A percentile compares a stretch with the other conserved stretches of the same genome.
Conservation (phyloP, 2,329 filamentous ascomycete genomes). For the Phyllosticta ampelicida region DNA sequence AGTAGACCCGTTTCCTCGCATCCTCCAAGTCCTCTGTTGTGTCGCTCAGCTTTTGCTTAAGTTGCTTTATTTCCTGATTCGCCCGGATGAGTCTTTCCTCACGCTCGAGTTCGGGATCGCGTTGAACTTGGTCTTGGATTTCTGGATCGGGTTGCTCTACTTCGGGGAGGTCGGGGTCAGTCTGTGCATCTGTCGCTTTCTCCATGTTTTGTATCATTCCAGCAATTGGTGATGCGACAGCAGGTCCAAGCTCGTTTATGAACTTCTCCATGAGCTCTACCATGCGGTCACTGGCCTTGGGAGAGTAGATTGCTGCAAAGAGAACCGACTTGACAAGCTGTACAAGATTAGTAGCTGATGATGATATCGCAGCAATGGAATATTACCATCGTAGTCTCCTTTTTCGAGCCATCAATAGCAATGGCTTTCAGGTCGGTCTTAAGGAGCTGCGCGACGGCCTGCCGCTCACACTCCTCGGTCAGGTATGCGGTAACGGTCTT, state of each 20-base stretch:
- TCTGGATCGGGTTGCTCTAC: constrained; percentile 7
- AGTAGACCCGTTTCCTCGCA: constrained; percentile 30
- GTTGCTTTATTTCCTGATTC: constrained; percentile 34
- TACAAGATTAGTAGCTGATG: neutral
- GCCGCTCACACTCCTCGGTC: constrained; percentile 34
- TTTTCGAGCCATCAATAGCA: constrained; percentile 32
- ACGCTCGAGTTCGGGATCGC: constrained; percentile 38
- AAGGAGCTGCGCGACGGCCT: constrained; percentile 21
- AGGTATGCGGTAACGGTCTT: constrained; percentile 39
- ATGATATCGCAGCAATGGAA: too few relatives aligned
- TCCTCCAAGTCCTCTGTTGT: constrained; percentile 33
- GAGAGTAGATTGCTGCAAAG: constrained; percentile 37
- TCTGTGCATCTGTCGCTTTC: neutral
- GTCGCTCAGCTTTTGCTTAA: constrained; percentile 31
- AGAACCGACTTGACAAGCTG: constrained; percentile 39
- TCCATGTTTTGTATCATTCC: constrained; percentile 30
- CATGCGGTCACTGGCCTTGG: constrained; percentile 39
- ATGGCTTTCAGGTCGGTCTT: constrained; percentile 39
- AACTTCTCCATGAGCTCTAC: constrained; percentile 24
- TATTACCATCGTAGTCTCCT: constrained; percentile 24
- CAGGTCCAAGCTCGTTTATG: constrained; percentile 22
- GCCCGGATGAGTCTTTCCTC: constrained; percentile 40
- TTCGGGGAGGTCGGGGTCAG: constrained; percentile 5
- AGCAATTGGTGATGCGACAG: constrained; percentile 28
- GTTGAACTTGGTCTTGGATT: constrained; percentile 1